These are phyloP conservation scores for Lentithecium fluviatile DNA, from an alignment of 495 filamentous ascomycete genomes.

Conservation along the genomic window DNA sequence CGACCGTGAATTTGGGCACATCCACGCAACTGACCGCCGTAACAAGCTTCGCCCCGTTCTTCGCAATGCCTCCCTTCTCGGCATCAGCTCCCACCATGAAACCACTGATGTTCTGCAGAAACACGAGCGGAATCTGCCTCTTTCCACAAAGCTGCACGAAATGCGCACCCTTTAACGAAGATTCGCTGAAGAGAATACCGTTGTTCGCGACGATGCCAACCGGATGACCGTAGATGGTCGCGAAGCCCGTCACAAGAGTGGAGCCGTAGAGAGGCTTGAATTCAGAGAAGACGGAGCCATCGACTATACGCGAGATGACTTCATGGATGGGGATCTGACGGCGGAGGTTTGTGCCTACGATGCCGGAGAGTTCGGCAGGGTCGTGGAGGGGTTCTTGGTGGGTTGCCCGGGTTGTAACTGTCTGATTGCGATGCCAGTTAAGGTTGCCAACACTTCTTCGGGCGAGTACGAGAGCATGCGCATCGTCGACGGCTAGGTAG, in stretches of 20 bases:
- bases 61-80: conserved; percentile 92
- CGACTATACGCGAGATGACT: conserved; percentile 90
- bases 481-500: conserved; percentile 92
- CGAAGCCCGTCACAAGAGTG: conserved; percentile 92
- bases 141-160: conserved; percentile 98
- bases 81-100: conserved; percentile 98
- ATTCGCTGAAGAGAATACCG: conserved; percentile 92
- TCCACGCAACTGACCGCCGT: conserved; percentile 93
- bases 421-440: conserved; percentile 64
- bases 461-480: conserved; percentile 86
- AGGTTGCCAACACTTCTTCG: conserved; percentile 81
- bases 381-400: conserved; percentile 75
- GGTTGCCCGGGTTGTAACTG: conserved; percentile 6
- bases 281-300: conserved; percentile 85
- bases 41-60: conserved; percentile 96
- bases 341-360: conserved; percentile 84
- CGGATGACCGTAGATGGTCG: conserved; percentile 81
- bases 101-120: conserved; percentile 93
- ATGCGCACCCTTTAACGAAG: conserved; percentile 89
- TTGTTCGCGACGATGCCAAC: conserved; percentile 97
- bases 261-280: conserved; percentile 92
- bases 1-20: conserved; percentile 95
- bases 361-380: conserved; percentile 76
- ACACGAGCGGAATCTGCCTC: conserved; percentile 83
- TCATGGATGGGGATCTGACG: conserved; percentile 82